Base-by-base conservation (phyloP, 129 eudicot species). In the Tanacetum coccineum region DNA sequence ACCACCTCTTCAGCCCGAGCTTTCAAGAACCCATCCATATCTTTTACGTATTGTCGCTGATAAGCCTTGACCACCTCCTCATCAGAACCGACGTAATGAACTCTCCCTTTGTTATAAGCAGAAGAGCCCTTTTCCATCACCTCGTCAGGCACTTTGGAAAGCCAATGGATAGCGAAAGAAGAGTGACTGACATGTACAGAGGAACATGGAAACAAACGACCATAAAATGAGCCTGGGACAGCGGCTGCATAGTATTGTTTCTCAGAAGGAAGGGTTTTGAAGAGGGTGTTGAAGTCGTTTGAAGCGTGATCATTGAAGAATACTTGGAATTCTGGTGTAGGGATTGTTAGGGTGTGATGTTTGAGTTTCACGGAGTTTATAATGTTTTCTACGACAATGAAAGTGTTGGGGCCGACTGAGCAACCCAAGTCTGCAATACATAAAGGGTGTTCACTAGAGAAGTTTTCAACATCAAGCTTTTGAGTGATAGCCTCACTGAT, bases 211-310 rank as follows among this genome's bases (percentile, higher is more conserved):
- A 84, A 84, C 30, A 84, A 60, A 26, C 77, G 60, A 11, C 15
- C 14, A 47, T 84, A 69, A 60, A 84, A 84, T 4, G 90, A 84
- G 13, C 90, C 90, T 0, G 90, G 83, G 9, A 81, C 86, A 11
- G 80, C 86, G 0, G 80, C 68, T 11, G 74, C 86, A 63, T 42
- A 68, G 67, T 78, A 84, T 6, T n/a, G 30, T 64, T 70, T 77
- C 45, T 78, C 22, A 1, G 10, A 3, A 9, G 81, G 89, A 36
- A 84, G 75, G 58, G 76, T 36, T 30, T 53, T 61, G 72, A 84
- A 81, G 44, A 81, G 89, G 54, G 86, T 67, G 66, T 84, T 84
- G 83, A 81, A 84, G 62, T 84, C 89, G 45, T 84, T 84, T 49
- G 78, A 48, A 1, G 59, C 15, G 15, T 60, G 79, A 74, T 84